These are phyloP conservation scores for Arxiozyma bovina DNA, from an alignment of 1,139 yeast species.

Conservation along the genomic window DNA sequence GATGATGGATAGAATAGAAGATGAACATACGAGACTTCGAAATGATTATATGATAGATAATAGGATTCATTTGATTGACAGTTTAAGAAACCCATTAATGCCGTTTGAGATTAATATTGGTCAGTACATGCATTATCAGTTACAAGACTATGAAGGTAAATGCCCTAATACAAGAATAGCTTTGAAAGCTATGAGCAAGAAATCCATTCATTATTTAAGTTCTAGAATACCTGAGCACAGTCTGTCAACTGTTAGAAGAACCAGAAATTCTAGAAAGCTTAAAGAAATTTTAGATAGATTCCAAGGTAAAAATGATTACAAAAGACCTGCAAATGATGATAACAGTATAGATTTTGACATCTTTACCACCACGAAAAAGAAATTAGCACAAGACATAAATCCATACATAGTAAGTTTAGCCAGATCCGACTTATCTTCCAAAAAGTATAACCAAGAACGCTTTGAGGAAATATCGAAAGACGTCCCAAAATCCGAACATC, in stretches of 20 bases:
- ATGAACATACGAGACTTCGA: constrained; percentile 22
- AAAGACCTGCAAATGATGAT: constrained; percentile 6
- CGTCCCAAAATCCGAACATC: constrained; percentile 5
- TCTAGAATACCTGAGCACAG: constrained; percentile 3
- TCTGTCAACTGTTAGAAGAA: constrained; percentile 13
- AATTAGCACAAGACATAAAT: constrained; percentile 16
- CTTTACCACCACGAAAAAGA: constrained; percentile 8
- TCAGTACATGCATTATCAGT: constrained; percentile 12
- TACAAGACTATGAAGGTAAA: background rate
- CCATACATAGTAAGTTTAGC: constrained; percentile 24
- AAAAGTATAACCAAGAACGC: constrained; percentile 13
- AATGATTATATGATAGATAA: constrained; percentile 27
- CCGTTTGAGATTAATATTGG: constrained; percentile 38
- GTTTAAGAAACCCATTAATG: constrained; percentile 21
- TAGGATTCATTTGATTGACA: constrained; percentile 18
- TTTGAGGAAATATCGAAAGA: constrained; percentile 11
- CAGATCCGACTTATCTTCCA: constrained; percentile 14
- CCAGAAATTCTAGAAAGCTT: constrained; percentile 24
- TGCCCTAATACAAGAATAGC: background rate
- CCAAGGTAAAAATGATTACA: constrained; percentile 8
- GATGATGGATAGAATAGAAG: constrained; percentile 30
- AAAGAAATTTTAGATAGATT: constrained; percentile 19
- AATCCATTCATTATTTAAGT: background rate
- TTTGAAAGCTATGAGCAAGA: background rate
- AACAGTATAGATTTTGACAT: constrained; percentile 13